These are phyloP conservation scores for Lagenaria siceraria DNA, from an alignment of 306 rosid genomes.

Conservation along the genomic window DNA sequence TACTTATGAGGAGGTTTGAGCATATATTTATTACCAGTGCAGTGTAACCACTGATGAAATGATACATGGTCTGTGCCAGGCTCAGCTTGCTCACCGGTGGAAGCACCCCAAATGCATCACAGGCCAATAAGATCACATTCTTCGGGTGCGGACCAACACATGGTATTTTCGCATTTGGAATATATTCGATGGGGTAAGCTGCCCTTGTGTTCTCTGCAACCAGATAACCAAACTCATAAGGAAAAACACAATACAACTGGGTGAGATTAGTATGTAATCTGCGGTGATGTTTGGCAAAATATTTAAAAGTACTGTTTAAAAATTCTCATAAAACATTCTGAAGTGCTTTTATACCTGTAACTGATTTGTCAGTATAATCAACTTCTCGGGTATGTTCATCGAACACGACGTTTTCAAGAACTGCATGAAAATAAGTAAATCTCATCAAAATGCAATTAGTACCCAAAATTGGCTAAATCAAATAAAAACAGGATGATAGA, in stretches of 20 bases:
- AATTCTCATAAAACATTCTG: background rate
- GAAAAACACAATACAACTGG: background rate
- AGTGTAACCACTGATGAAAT: slow-evolving; percentile 90
- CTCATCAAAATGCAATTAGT: background rate
- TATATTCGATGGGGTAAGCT: slow-evolving; percentile 81
- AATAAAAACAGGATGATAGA: background rate
- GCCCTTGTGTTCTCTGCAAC: slow-evolving; percentile 82
- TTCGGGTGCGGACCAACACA: slow-evolving; percentile 87
- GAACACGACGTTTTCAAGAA: slow-evolving; percentile 78
- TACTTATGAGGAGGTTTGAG: background rate
- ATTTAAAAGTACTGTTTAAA: background rate
- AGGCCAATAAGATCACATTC: slow-evolving; percentile 80
- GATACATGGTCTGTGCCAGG: slow-evolving; percentile 92
- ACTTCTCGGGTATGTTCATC: slow-evolving; percentile 74
- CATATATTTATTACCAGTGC: slow-evolving; percentile 59
- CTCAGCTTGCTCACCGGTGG: slow-evolving; percentile 83
- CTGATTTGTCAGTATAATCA: slow-evolving; percentile 72
- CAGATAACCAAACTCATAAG: background rate
- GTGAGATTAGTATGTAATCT: background rate
- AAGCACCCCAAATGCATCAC: slow-evolving; percentile 91
- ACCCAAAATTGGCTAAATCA: background rate
- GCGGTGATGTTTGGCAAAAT: background rate
- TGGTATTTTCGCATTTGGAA: slow-evolving; percentile 86
- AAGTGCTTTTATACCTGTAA: slow-evolving; percentile 42
- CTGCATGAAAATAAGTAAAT: slow-evolving; percentile 18